A percentile compares a stretch with the other conserved stretches of the same genome.
Evolutionary conservation across 257 asterid species (phyloP).

Genomic region (Solanum medicagineum): DNA sequence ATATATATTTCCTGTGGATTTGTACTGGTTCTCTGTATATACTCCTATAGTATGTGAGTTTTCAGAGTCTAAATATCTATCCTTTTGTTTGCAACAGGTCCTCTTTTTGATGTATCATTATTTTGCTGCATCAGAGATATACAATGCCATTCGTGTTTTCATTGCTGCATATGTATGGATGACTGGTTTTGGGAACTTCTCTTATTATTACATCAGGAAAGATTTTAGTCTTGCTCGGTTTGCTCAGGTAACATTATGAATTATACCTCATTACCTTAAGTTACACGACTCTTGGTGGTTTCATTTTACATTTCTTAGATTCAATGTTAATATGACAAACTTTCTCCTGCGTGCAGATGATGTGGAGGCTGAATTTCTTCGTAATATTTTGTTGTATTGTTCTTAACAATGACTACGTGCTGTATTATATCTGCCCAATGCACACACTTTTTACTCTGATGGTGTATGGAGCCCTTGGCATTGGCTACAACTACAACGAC

Average conservation of each 20-base stretch:
- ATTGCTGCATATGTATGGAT: conserved; percentile 99
- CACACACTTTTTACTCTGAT: conserved; percentile 93
- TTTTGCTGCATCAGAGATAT: conserved; percentile 94
- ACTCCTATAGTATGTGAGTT: not conserved
- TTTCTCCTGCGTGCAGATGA: conserved; percentile 67
- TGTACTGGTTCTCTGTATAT: not conserved
- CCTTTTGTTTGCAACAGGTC: conserved; percentile 32
- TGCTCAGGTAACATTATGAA: conserved; percentile 57
- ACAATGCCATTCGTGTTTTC: conserved; percentile 90
- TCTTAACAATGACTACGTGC: conserved; percentile 84
- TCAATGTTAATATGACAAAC: not conserved
- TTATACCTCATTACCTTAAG: not conserved
- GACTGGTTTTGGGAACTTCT: conserved; percentile 99
- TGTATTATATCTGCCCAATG: conserved; percentile 98
- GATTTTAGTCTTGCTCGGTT: conserved; percentile 90
- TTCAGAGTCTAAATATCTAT: not conserved
- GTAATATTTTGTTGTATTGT: conserved; percentile 83
- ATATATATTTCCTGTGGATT: not conserved
- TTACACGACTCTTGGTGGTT: not conserved
- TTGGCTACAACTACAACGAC: conserved; percentile 87
- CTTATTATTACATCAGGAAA: conserved; percentile 87
- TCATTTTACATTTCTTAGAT: not conserved
- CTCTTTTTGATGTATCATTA: conserved; percentile 95
- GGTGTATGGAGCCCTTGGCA: conserved; percentile 99
- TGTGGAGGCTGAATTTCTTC: conserved; percentile 98